Conservation (phyloP, 106 monocot genomes). For the Phalaenopsis aphrodite region DNA sequence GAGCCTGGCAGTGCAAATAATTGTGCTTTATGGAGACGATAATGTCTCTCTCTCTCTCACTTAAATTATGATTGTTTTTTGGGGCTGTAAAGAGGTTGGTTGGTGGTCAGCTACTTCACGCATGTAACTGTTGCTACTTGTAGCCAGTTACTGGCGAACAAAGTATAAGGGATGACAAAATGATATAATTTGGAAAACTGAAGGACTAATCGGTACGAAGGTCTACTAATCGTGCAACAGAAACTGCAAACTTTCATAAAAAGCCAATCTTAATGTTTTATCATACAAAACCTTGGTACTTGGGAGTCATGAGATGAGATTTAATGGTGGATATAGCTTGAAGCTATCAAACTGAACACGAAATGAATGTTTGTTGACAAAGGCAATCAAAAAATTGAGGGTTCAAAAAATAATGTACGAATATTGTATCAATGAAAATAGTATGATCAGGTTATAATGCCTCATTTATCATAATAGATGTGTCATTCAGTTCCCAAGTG, state of each 20-base stretch:
- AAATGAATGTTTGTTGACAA: background rate
- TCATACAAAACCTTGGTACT: background rate
- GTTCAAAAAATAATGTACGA: background rate
- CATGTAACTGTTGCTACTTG: background rate
- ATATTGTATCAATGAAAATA: background rate
- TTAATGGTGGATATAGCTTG: background rate
- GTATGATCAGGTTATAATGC: background rate
- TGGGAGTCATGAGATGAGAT: background rate
- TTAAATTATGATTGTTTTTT: background rate
- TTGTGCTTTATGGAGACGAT: background rate
- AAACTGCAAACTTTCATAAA: background rate
- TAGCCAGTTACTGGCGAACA: background rate
- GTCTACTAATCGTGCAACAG: background rate
- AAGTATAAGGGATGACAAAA: background rate
- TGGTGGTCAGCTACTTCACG: background rate
- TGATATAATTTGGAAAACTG: background rate
- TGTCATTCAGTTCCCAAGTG: background rate
- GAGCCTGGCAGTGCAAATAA: background rate
- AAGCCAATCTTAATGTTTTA: background rate
- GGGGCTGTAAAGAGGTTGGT: background rate
- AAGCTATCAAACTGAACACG: background rate
- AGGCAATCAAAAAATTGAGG: background rate
- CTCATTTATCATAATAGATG: background rate
- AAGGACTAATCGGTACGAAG: background rate
- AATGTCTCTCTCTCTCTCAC: background rate